Conservation (phyloP, 345 rosid species). For the Eucalyptus paniculata region DNA sequence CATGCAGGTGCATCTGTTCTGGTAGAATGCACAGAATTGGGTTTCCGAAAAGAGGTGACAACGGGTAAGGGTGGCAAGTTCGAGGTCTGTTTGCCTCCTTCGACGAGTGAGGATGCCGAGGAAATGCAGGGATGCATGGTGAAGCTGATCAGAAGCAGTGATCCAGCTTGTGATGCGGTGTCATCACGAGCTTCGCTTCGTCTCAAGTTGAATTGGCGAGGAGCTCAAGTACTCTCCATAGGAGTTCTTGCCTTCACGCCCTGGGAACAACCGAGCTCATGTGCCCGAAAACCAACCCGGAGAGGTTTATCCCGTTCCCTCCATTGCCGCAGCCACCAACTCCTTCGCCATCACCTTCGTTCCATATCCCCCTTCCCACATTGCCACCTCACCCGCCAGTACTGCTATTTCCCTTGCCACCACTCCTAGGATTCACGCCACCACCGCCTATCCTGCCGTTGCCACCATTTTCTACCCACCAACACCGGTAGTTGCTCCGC, state of each 20-base stretch:
- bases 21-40: slow-evolving; percentile 47
- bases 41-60: slow-evolving; percentile 38
- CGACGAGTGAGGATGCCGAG: slow-evolving; percentile 38
- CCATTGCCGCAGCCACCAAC: not conserved
- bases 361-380: slow-evolving; percentile 23
- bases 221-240: slow-evolving; percentile 51
- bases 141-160: slow-evolving; percentile 46
- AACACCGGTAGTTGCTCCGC: not conserved
- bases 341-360: not conserved
- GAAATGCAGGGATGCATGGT: slow-evolving; percentile 53
- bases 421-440: not conserved
- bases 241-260: slow-evolving; percentile 83
- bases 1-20: slow-evolving; percentile 61
- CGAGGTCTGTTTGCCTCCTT: slow-evolving; percentile 43
- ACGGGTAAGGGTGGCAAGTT: slow-evolving; percentile 55
- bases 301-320: not conserved
- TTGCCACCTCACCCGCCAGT: slow-evolving; percentile 1
- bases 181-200: slow-evolving; percentile 49
- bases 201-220: slow-evolving; percentile 31
- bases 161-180: slow-evolving; percentile 55
- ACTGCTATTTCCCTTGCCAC: not conserved
- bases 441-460: not conserved
- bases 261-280: slow-evolving; percentile 31
- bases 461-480: not conserved
- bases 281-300: not conserved